Evolutionary conservation across 257 asterid species (phyloP).

Genomic region (Verbascum thapsus): DNA sequence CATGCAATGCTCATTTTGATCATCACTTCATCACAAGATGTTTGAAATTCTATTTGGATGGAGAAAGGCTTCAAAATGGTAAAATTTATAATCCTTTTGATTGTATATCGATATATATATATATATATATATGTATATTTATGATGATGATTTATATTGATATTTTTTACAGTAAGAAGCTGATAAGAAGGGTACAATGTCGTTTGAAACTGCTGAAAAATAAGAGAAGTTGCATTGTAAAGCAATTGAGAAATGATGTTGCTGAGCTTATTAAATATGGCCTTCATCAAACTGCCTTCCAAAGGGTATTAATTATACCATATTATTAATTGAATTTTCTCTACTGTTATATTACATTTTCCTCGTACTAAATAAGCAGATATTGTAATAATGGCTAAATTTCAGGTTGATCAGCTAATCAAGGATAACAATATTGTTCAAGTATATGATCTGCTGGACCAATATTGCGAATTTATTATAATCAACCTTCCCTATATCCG

Average conservation of each 20-base stretch:
- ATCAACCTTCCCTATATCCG: conserved; percentile 62
- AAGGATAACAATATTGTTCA: conserved; percentile 55
- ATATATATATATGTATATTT: neutral
- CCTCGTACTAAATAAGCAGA: neutral
- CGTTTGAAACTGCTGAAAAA: conserved; percentile 68
- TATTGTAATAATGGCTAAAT: neutral
- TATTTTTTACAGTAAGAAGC: conserved; percentile 52
- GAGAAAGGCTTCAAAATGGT: conserved; percentile 94
- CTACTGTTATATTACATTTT: neutral
- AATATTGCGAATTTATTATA: conserved; percentile 58
- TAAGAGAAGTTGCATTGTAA: conserved; percentile 60
- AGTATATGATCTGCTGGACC: conserved; percentile 62
- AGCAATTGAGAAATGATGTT: conserved; percentile 58
- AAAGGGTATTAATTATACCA: conserved; percentile 56
- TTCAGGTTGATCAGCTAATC: conserved; percentile 72
- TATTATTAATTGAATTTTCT: no score
- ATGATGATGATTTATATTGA: neutral
- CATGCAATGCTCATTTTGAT: neutral
- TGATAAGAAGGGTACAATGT: conserved; percentile 58
- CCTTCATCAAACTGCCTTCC: conserved; percentile 49
- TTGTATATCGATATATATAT: no score
- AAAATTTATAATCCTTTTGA: neutral
- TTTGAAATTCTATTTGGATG: conserved; percentile 71
- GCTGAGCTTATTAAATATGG: conserved; percentile 69
- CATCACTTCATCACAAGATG: conserved; percentile 36